A percentile compares a stretch with the other conserved stretches of the same genome.
These are phyloP conservation scores for Coniochaeta sp. DNA, from an alignment of 2,329 filamentous ascomycete species.

Conservation along the genomic window DNA sequence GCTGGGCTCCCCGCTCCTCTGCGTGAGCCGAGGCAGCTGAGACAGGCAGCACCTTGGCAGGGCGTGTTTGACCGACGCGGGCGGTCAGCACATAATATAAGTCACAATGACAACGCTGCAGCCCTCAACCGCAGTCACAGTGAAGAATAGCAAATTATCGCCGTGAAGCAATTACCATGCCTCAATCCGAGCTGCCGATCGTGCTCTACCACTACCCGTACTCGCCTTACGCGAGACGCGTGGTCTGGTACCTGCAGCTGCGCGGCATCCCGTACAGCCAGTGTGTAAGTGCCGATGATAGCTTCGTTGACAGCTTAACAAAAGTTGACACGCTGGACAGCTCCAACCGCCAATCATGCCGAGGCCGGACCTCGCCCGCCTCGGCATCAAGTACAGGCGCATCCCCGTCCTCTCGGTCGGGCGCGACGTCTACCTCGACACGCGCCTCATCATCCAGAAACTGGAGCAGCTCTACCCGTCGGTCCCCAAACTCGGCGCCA, in stretches of 20 bases:
- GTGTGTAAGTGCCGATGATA: slow-evolving; percentile 47
- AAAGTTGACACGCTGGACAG: slow-evolving; percentile 26
- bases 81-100: not conserved
- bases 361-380: slow-evolving; percentile 51
- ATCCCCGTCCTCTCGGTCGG: slow-evolving; percentile 63
- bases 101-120: not conserved
- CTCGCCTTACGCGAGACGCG: slow-evolving; percentile 56
- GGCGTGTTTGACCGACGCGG: not conserved
- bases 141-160: not conserved
- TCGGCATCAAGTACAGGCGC: slow-evolving; percentile 60
- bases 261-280: slow-evolving; percentile 58
- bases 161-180: not conserved
- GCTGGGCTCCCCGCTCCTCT: not conserved
- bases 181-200: slow-evolving; percentile 24
- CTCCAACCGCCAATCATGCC: slow-evolving; percentile 60
- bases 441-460: slow-evolving; percentile 57
- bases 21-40: not conserved
- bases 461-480: slow-evolving; percentile 48
- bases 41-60: not conserved
- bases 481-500: slow-evolving; percentile 26
- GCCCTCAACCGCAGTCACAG: not conserved
- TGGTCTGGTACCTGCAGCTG: slow-evolving; percentile 61
- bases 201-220: slow-evolving; percentile 59
- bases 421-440: slow-evolving; percentile 61
- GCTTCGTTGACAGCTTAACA: not conserved